Percentiles rank a stretch among this genome's conserved stretches.
Conservation (phyloP, 225 moss, liverwort and hornwort species). For the Bryum argenteum region DNA sequence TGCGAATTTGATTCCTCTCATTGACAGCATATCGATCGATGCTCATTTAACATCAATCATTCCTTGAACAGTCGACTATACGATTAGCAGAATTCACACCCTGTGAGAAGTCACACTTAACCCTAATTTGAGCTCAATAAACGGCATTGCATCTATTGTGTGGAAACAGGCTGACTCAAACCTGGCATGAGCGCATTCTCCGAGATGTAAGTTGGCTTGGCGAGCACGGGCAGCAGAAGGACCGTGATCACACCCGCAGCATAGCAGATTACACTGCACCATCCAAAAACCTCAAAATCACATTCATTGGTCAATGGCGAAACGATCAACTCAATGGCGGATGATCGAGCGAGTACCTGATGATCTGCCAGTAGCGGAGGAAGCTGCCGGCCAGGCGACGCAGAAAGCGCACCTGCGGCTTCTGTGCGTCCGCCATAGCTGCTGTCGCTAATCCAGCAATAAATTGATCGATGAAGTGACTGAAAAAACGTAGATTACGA, state of each 20-base stretch:
- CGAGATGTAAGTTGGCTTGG: slow-evolving; percentile 83
- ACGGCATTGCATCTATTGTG: too few relatives aligned
- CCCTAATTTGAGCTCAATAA: too few relatives aligned
- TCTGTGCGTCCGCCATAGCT: slow-evolving; percentile 44
- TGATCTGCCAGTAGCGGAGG: slow-evolving; percentile 43
- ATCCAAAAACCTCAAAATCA: background rate
- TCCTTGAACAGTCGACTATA: too few relatives aligned
- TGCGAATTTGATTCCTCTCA: too few relatives aligned
- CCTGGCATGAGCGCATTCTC: slow-evolving; percentile 99
- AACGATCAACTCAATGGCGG: background rate
- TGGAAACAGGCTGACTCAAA: slow-evolving; percentile 17
- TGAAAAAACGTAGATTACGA: too few relatives aligned
- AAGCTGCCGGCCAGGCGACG: slow-evolving; percentile 43
- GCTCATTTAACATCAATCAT: too few relatives aligned
- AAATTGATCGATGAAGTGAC: too few relatives aligned
- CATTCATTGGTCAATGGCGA: too few relatives aligned
- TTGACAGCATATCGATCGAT: too few relatives aligned
- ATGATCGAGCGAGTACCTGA: slow-evolving; percentile 35
- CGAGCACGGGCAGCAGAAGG: slow-evolving; percentile 80
- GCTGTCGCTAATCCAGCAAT: too few relatives aligned
- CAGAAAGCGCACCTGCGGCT: slow-evolving; percentile 45
- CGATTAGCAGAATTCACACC: too few relatives aligned
- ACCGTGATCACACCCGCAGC: slow-evolving; percentile 69
- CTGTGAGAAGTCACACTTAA: too few relatives aligned
- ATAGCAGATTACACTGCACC: slow-evolving; percentile 75